Evolutionary conservation across 768 basidiomycete species (phyloP), one percentile per base, ranked within the genome.

Genomic region (Punctularia strigosozonata): DNA sequence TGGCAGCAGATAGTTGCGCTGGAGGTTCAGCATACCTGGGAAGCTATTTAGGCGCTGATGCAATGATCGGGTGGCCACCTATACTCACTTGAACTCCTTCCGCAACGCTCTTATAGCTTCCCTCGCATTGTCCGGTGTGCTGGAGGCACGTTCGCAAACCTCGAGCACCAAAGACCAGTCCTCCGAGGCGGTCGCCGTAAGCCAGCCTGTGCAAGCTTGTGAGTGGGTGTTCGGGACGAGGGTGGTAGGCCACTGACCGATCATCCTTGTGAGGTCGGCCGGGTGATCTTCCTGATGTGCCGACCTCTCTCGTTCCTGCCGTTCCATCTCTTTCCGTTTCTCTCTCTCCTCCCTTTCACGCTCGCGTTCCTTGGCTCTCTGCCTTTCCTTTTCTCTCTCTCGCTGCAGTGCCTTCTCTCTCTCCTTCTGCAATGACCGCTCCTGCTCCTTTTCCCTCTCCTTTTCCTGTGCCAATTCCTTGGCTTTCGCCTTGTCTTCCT

Each of bases 121-220:
- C 53, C 83, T 90, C 7, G 86, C 84, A 38, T 77, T 77, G 6
- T 59, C 53, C 40, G 90, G 85, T 48, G 52, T 81, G 2, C 71
- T 57, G 1, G 83, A 84, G 4, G 85, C 83, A 24, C 84, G 67
- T 39, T 94, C 89, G 50, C 85, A 90, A 13, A 91, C 83, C 39
- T 89, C 86, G 36, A 89, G 65, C 0, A 91, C 81, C 22, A 88
- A 68, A 0, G 69, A 57, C 80, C 84, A 87, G 51, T 89, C 83
- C 53, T 89, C 85, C 3, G 85, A 80, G 1, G 79, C 68, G 0
- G 81, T 85, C 0, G 81, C 82, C 2, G 82, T 80, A 13, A 86
- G 63, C 49, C 71, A 85, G 0, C 80, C 83, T n/a, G 21, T 10
- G 4, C 30, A 17, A 13, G 3, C n/a, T 13, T 32, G 1, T 14